Conservation (phyloP, 1,284 basidiomycete genomes). For the Sanghuangporus baumii region DNA sequence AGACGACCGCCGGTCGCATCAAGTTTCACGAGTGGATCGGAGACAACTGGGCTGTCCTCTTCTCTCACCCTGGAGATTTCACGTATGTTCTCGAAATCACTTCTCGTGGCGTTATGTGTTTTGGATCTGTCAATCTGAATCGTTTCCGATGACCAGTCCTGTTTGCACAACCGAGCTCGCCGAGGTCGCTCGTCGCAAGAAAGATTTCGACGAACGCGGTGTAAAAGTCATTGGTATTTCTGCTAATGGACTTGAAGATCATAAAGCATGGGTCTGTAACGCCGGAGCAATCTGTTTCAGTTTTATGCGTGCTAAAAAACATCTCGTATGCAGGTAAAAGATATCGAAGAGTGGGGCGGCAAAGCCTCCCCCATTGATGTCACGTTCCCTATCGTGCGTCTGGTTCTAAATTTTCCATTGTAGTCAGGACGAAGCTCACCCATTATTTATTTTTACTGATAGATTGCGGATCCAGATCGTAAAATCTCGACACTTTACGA, state of each 20-base stretch:
- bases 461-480: constrained; percentile 91
- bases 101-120: background rate
- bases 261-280: constrained; percentile 74
- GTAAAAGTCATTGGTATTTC: constrained; percentile 96
- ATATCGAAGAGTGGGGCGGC: constrained; percentile 80
- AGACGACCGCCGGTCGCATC: constrained; percentile 74
- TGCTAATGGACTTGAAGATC: constrained; percentile 84
- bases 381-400: constrained; percentile 84
- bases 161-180: constrained; percentile 97
- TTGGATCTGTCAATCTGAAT: constrained; percentile 33
- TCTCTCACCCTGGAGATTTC: constrained; percentile 18
- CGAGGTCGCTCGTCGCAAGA: constrained; percentile 83
- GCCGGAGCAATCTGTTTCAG: background rate
- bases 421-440: constrained; percentile 12
- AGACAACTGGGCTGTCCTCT: constrained; percentile 69
- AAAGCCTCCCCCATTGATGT: constrained; percentile 66
- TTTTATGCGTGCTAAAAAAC: background rate
- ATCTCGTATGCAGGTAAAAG: constrained; percentile 35
- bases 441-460: background rate
- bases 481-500: constrained; percentile 84
- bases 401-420: background rate
- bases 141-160: constrained; percentile 77
- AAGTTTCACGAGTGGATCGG: constrained; percentile 92
- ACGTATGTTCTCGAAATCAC: constrained; percentile 4
- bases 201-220: constrained; percentile 81